phyloP scores from a whole-genome alignment of 2,329 filamentous ascomycete species.

The Fusarium multiceps region DNA sequence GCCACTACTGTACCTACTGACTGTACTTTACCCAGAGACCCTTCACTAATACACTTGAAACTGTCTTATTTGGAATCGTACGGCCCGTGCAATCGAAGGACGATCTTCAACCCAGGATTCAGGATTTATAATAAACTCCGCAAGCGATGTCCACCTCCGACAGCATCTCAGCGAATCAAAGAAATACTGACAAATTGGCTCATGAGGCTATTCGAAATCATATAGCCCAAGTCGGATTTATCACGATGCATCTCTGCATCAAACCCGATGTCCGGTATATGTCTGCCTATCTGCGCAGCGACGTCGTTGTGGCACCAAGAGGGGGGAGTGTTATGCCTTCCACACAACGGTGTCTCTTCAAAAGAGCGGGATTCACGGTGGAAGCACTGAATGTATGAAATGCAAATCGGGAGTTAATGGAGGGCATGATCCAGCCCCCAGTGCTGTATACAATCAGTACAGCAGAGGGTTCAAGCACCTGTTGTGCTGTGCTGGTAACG shows the following conservation, averaged over 20 bases:
- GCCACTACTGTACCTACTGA: not conserved
- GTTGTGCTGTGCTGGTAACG: conserved; percentile 13
- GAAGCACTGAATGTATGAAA: conserved; percentile 8
- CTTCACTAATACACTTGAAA: conserved; percentile 33
- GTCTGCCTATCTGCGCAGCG: conserved; percentile 33
- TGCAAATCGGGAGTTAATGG: conserved; percentile 19
- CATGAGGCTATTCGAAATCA: conserved; percentile 8
- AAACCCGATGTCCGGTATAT: not conserved
- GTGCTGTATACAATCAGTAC: not conserved
- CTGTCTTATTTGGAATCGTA: conserved; percentile 24
- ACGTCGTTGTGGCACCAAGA: conserved; percentile 27
- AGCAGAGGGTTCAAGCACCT: not conserved
- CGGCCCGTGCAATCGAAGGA: conserved; percentile 20
- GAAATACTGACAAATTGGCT: conserved; percentile 16
- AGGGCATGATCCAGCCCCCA: conserved; percentile 10
- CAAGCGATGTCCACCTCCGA: conserved; percentile 25
- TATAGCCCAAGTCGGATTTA: not conserved
- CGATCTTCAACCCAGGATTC: conserved; percentile 6
- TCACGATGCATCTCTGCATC: not conserved
- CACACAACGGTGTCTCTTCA: conserved; percentile 33
- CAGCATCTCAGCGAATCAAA: conserved; percentile 1
- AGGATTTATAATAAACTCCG: conserved; percentile 34
- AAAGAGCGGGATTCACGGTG: conserved; percentile 38
- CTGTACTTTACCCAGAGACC: not conserved
- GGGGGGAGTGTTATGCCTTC: conserved; percentile 34